Percentiles rank a stretch among this genome's conserved stretches.
phyloP scores from a whole-genome alignment of 2,329 filamentous ascomycete genomes.

The Aspergillus fijiensis region DNA sequence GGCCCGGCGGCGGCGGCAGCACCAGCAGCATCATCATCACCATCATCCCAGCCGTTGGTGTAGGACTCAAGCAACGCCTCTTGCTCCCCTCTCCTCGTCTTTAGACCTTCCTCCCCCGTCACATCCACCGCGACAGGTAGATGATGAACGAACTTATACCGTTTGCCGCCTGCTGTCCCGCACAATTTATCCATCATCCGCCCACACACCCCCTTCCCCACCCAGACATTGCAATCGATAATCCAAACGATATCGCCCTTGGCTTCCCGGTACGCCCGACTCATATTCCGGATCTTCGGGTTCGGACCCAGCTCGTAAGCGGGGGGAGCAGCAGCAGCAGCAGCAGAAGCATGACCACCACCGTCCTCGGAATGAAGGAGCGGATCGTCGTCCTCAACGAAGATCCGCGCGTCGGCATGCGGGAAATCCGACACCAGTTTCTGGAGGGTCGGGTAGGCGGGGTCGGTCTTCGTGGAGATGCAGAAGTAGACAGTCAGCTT shows the following conservation, averaged over 20 bases:
- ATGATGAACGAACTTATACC: constrained; percentile 92
- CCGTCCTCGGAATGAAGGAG: constrained; percentile 50
- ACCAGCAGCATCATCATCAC: neutral
- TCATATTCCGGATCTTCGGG: constrained; percentile 98
- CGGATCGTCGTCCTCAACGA: constrained; percentile 81
- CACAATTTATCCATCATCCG: constrained; percentile 86
- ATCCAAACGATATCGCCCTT: constrained; percentile 90
- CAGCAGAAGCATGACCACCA: constrained; percentile 36
- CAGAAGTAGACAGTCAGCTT: constrained; percentile 82
- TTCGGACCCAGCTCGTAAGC: constrained; percentile 76
- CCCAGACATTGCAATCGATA: constrained; percentile 95
- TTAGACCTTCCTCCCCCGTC: constrained; percentile 30
- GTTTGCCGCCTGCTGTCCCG: constrained; percentile 57
- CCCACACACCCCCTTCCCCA: constrained; percentile 72
- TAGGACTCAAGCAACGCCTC: constrained; percentile 26
- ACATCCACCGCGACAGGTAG: constrained; percentile 85
- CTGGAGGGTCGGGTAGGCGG: constrained; percentile 72
- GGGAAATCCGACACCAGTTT: constrained; percentile 73
- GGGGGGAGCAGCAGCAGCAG: constrained; percentile 31
- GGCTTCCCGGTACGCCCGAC: constrained; percentile 84
- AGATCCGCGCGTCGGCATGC: constrained; percentile 66
- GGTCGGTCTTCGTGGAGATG: constrained; percentile 70
- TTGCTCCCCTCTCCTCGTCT: constrained; percentile 21
- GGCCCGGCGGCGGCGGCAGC: constrained; percentile 12
- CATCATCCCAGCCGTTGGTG: constrained; percentile 13